These are phyloP conservation scores for Picea mariana DNA, from an alignment of 83 land plant genomes.

Conservation along the genomic window DNA sequence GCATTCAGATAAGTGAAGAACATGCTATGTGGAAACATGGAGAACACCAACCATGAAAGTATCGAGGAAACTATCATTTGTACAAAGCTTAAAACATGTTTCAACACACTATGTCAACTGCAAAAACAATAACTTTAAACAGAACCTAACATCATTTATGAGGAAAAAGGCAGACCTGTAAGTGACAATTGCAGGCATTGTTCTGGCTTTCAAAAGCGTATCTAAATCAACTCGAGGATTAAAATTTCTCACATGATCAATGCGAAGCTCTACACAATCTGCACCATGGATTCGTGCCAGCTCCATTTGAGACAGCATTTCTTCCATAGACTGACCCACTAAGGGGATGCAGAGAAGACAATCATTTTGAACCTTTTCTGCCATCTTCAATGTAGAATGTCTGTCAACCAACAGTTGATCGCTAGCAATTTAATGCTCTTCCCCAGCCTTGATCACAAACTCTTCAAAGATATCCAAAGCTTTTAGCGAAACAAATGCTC, in stretches of 20 bases:
- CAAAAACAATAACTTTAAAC: no score
- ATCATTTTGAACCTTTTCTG: not conserved
- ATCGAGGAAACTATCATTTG: no score
- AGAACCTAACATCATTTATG: not conserved
- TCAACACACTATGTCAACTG: no score
- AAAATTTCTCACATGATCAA: constrained; percentile 39
- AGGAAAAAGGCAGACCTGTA: constrained; percentile 32
- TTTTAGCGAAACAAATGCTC: constrained; percentile 7
- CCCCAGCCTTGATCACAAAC: not conserved
- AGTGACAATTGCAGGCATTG: constrained; percentile 40
- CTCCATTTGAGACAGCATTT: constrained; percentile 39
- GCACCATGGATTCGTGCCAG: constrained; percentile 39
- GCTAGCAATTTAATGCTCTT: not conserved
- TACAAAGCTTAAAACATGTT: no score
- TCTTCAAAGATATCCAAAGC: not conserved
- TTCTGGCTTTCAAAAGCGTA: constrained; percentile 27
- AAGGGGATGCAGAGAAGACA: constrained; percentile 44
- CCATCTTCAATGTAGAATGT: not conserved
- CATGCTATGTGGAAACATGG: no score
- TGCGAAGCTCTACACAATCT: constrained; percentile 48
- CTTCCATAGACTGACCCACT: constrained; percentile 37
- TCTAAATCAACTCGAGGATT: constrained; percentile 31
- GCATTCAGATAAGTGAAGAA: no score
- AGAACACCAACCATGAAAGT: no score
- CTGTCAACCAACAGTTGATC: no score